Evolutionary conservation across 345 rosid species (phyloP), one percentile per base, ranked within the genome.

Genomic region (Gossypium bickii): DNA sequence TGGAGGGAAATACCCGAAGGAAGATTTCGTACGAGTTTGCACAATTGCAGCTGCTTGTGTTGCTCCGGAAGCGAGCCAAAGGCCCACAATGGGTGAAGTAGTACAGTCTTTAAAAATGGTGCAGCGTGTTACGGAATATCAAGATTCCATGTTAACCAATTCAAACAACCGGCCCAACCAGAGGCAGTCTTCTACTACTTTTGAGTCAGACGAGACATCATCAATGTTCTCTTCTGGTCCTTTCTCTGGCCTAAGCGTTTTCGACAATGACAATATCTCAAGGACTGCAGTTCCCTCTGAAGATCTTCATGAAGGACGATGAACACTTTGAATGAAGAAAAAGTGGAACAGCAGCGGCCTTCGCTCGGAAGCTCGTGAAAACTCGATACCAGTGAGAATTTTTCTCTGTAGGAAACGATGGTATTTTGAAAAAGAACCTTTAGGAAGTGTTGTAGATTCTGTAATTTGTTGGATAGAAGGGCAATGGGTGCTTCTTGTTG

Each of bases 41-140:
- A 95, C 99, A 44, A 91, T 95, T 64, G 99, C 98, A 16, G 97
- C 99, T 16, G 99, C 99, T 69, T 95, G 99, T 77, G 99, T 95
- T 58, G 90, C 99, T 61, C 94, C 98, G 2, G 98, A 95, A 79
- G 93, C 98, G 5, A 95, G 78, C 85, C 98, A 93, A 73, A 84
- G 99, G 80, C 99, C 99, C 18, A 89, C 98, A 13, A 95, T 93
- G 98, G 99, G 99, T 2, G 98, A 95, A 90, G 99, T 95, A 77
- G 99, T 95, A 16, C 99, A 95, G 81, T 95, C 99, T 41, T 92
- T 95, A 12, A 95, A 95, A 85, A 95, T 95, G 99, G 98, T 95
- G 67, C 99, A 93, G 86, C 87, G 96, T 0, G 87, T 86, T 0
- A 78, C 89, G 3, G 99, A 95, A 82, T 83, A 87, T 79, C 99